These are phyloP conservation scores for Crithidia acanthocephali DNA, from an alignment of 208 protist genomes.

Conservation along the genomic window DNA sequence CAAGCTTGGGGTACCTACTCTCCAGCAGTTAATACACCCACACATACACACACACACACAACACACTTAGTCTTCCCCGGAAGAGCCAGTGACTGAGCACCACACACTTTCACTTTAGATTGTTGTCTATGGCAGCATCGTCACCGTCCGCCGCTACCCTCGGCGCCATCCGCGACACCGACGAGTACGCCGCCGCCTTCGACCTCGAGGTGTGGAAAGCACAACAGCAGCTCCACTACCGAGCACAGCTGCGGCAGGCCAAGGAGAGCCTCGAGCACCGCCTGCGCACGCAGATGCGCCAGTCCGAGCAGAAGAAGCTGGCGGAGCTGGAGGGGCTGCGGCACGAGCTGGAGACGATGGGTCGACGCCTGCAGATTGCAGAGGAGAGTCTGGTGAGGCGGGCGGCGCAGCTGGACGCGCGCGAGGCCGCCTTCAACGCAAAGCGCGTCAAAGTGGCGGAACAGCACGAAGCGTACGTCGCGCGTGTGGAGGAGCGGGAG, in stretches of 20 bases:
- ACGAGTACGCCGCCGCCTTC: slow-evolving; percentile 89
- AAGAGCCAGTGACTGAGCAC: too few species aligned
- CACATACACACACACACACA: slow-evolving; percentile 11
- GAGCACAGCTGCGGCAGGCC: slow-evolving; percentile 67
- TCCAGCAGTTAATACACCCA: neutral
- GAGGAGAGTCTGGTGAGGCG: slow-evolving; percentile 68
- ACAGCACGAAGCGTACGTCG: slow-evolving; percentile 84
- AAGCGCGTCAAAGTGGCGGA: slow-evolving; percentile 72
- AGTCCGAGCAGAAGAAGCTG: slow-evolving; percentile 33
- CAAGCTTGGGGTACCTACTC: neutral
- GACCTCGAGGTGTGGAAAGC: slow-evolving; percentile 93
- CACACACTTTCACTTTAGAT: neutral
- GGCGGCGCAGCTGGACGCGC: slow-evolving; percentile 61
- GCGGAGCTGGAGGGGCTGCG: slow-evolving; percentile 61
- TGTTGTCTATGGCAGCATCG: slow-evolving; percentile 1
- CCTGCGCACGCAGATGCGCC: slow-evolving; percentile 42
- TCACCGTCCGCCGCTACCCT: slow-evolving; percentile 19
- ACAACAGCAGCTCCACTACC: slow-evolving; percentile 81
- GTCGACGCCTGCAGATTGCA: slow-evolving; percentile 53
- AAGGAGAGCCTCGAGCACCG: slow-evolving; percentile 58
- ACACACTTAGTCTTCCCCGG: too few species aligned
- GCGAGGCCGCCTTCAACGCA: slow-evolving; percentile 79
- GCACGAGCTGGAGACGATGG: slow-evolving; percentile 69
- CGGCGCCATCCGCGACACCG: slow-evolving; percentile 60
- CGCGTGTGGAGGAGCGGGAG: slow-evolving; percentile 56